A percentile compares a stretch with the other conserved stretches of the same genome.
Evolutionary conservation across 208 protist genomes (phyloP).

Genomic region (Angomonas ambiguus): DNA sequence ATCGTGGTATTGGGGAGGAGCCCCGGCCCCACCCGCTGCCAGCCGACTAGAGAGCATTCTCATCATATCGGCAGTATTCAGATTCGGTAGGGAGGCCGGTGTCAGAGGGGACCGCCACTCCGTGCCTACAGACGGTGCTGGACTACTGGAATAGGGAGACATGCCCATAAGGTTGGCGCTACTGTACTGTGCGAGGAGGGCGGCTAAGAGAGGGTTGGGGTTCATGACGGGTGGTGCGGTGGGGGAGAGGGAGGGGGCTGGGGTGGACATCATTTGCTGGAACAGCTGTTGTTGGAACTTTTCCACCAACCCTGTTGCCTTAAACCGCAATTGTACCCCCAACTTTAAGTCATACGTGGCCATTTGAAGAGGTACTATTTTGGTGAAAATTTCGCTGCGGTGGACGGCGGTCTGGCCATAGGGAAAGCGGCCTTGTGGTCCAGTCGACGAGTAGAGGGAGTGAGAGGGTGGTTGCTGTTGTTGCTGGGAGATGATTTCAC

Average conservation of each 20-base stretch:
- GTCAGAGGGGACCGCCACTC: too few relatives aligned
- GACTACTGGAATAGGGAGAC: not conserved
- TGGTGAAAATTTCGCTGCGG: not conserved
- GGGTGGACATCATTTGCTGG: not conserved
- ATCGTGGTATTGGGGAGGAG: too few relatives aligned
- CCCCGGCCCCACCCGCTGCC: not conserved
- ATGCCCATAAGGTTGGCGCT: not conserved
- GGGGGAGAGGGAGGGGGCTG: not conserved
- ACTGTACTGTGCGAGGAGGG: not conserved
- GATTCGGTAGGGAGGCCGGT: too few relatives aligned
- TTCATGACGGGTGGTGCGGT: too few relatives aligned
- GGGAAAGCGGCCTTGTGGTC: not conserved
- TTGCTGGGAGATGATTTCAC: slow-evolving; percentile 14
- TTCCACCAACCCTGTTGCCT: not conserved
- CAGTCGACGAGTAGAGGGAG: not conserved
- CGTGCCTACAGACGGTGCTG: too few relatives aligned
- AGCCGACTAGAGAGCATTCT: too few relatives aligned
- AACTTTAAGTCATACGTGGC: not conserved
- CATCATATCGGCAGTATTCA: not conserved
- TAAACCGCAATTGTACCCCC: not conserved
- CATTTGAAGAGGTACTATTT: not conserved
- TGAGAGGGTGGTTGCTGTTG: not conserved
- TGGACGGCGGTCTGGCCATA: too few relatives aligned
- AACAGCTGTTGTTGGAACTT: not conserved
- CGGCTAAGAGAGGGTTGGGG: not conserved